Evolutionary conservation across 805 yeast species (phyloP), one percentile per base, ranked within the genome.

Genomic region (Hanseniaspora mollemarum): DNA sequence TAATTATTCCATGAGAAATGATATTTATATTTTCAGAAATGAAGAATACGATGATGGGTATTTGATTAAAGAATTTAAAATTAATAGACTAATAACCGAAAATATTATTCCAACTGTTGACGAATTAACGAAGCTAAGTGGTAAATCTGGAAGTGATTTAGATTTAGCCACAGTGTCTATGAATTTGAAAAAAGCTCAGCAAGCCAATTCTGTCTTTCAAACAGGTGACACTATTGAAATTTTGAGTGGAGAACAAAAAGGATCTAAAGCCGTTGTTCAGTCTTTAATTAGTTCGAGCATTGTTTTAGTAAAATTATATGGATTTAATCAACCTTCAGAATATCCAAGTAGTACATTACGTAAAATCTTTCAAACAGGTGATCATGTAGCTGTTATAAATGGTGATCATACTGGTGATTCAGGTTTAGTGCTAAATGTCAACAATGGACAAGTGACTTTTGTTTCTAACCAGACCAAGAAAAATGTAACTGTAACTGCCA

Each of bases 221-320:
- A 86, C 94, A 5, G 96, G 95, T 57, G 98, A 92, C 65, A 77
- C 84, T 58, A 96, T 92, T 43, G 95, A 88, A 67, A 84, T 92
- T 44, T 74, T 84, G 48, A 78, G 80, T 56, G 98, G 98, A 63
- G 98, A 92, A 68, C 96, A 88, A 67, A 79, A 88, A 42, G 94
- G 90, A 54, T 77, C 94, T 54, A 74, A 76, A 49, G 98, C 96
- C 67, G 74, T 75, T 46, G 94, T 90, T 46, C 67, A 77, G 8
- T 74, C 83, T 24, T 62, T 62, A 51, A 77, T 87, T 1, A 73
- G 78, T 2, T 77, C 80, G 16, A 92, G 83, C 57, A 72, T 76
- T 51, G 77, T 76, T 22, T 66, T 77, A 9, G 68, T 78, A 4
- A 68, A 64, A 53, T 67, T 64, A 66, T 73, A 63, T 59, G 72